Evolutionary conservation across 164 flowering plant genomes (phyloP).

Genomic region (Chimonanthus salicifolius): DNA sequence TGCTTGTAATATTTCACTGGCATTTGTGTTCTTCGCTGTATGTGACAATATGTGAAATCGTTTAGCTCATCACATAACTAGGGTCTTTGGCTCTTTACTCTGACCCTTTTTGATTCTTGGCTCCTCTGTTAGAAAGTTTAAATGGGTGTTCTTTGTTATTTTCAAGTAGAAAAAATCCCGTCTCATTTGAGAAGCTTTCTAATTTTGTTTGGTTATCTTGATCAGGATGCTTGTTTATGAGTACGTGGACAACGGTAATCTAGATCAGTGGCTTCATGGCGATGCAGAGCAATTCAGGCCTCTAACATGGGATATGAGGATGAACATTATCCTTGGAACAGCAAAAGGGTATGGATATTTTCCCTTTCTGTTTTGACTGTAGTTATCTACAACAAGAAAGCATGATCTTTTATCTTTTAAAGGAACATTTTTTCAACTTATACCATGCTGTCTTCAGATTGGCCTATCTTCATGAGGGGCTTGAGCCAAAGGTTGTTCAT

Average conservation of each 20-base stretch:
- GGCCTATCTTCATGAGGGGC: slow-evolving; percentile 97
- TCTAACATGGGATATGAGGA: slow-evolving; percentile 85
- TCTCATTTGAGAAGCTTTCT: not conserved
- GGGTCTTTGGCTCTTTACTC: not conserved
- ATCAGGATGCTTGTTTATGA: slow-evolving; percentile 97
- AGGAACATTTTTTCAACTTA: not conserved
- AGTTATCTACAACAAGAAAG: not conserved
- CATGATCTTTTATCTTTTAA: not conserved
- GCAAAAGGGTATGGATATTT: slow-evolving; percentile 71
- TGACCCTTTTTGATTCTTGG: not conserved
- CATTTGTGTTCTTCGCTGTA: not conserved
- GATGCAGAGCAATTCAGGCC: slow-evolving; percentile 91
- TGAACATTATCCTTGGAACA: slow-evolving; percentile 83
- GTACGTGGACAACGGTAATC: slow-evolving; percentile 86
- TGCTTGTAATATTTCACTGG: not conserved
- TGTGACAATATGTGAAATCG: not conserved
- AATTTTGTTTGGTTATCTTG: slow-evolving; percentile 3
- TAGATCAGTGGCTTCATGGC: slow-evolving; percentile 98
- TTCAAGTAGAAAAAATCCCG: too few species aligned
- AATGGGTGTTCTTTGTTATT: not conserved
- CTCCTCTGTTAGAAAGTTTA: not conserved
- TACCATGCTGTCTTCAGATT: slow-evolving; percentile 37
- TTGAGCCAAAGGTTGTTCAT: slow-evolving; percentile 96
- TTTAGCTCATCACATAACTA: not conserved
- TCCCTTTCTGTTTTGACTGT: not conserved